Base-by-base conservation (phyloP, 2,329 filamentous ascomycete species). In the Phialemoniopsis sp. region DNA sequence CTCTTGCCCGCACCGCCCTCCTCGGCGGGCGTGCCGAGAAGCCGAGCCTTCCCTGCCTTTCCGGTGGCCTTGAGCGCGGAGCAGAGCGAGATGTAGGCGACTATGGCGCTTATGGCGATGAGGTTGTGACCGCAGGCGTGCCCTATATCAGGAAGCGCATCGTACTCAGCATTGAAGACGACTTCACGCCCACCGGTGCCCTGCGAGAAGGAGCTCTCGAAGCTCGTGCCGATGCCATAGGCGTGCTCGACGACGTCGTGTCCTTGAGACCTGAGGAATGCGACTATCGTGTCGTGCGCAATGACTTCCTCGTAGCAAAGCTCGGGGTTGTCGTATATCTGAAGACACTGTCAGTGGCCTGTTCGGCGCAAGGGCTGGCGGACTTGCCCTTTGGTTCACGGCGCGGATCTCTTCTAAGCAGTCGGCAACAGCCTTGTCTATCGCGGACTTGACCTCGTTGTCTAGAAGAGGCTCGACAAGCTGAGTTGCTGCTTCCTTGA, bases 11-110 rank as follows among this genome's bases (percentile, higher is more conserved):
- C 63, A 12, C 61, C 55, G 39, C 53, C 61, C 43, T 64, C 66
- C 51, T 71, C 67, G n/a, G 64, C 67, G 1, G 67, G 67, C 1
- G 67, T 71, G 13, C 67, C 68, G 29, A 69, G 45, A 14, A 58
- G 43, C 12, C 44, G 45, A 7, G 58, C 50, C 15, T 53, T 53
- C 2, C 59, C 59, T 12, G 46, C 28, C 4, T 50, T 34, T 6
- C 21, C 21, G 21, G 21, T 26, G 10, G 21, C 21, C 10, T 26
- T 26, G 6, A 26, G 21, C 21, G 21, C 21, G 6, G 21, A 6
- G 10, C 21, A 26, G 6, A 26, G 21, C 6, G 21, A 26, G 6
- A 26, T 10, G 10, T 26, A 26, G 21, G 21, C 21, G 21, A 26
- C 21, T 6, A 26, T 26, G 6, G 21, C 21, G 21, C 21, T 26